Evolutionary conservation across 345 rosid genomes (phyloP).

Genomic region (Bruguiera gymnorhiza): DNA sequence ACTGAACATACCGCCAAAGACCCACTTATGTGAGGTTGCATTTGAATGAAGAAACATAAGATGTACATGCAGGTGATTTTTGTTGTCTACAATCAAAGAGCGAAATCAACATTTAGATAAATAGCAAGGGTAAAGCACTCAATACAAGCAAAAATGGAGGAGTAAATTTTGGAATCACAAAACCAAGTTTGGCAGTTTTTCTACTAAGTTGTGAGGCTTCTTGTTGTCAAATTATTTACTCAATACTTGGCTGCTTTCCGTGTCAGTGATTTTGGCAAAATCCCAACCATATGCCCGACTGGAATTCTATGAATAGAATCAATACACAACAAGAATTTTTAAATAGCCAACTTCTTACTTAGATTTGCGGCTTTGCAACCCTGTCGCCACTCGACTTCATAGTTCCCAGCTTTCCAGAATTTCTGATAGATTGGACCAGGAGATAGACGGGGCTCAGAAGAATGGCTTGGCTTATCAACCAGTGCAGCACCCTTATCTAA

Average conservation of each 20-base stretch:
- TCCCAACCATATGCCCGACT: too few species aligned
- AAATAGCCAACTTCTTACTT: constrained; percentile 41
- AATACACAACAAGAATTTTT: neutral
- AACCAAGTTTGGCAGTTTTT: too few species aligned
- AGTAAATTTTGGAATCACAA: too few species aligned
- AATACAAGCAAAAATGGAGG: too few species aligned
- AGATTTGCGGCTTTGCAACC: constrained; percentile 49
- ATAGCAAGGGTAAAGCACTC: neutral
- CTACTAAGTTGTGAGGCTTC: too few species aligned
- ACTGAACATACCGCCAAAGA: constrained; percentile 75
- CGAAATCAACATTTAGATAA: constrained; percentile 8
- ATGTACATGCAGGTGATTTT: constrained; percentile 76
- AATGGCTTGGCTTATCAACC: neutral
- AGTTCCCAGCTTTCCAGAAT: constrained; percentile 93
- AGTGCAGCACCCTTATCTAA: neutral
- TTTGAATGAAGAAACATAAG: constrained; percentile 98
- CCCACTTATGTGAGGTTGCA: constrained; percentile 99
- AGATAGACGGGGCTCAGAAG: neutral
- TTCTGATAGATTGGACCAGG: constrained; percentile 72
- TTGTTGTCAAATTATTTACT: too few species aligned
- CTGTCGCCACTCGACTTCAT: constrained; percentile 29
- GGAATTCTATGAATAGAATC: too few species aligned
- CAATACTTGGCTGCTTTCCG: too few species aligned
- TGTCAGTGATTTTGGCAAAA: too few species aligned
- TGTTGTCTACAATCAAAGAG: constrained; percentile 46